These are phyloP conservation scores for Tylopilus balloui DNA, from an alignment of 768 basidiomycete species.

Conservation along the genomic window DNA sequence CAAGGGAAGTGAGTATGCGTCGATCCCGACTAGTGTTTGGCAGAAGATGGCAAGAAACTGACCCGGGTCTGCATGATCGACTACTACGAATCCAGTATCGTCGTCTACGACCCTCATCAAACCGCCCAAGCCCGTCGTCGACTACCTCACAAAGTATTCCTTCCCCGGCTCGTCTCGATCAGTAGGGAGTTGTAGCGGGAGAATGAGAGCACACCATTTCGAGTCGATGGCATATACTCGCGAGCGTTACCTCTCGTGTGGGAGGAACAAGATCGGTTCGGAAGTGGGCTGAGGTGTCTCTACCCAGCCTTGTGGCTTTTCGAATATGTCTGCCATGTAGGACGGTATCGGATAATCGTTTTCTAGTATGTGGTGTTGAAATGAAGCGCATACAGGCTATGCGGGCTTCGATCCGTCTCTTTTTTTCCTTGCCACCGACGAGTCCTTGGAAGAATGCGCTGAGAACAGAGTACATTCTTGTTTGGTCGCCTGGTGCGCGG, in stretches of 20 bases:
- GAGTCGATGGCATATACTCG: constrained; percentile 83
- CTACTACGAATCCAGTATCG: constrained; percentile 52
- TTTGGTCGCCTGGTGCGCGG: constrained; percentile 84
- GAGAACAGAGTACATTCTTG: constrained; percentile 80
- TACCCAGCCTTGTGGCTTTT: constrained; percentile 69
- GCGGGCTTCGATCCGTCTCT: constrained; percentile 49
- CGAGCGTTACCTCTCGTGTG: constrained; percentile 32
- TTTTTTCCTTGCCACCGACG: constrained; percentile 75
- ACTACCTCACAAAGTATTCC: constrained; percentile 86
- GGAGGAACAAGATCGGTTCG: constrained; percentile 29
- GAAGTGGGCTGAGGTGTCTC: constrained; percentile 61
- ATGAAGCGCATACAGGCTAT: constrained; percentile 30
- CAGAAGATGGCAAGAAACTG: constrained; percentile 85
- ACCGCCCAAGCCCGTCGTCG: constrained; percentile 75
- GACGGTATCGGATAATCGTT: constrained; percentile 90
- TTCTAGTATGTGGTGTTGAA: constrained; percentile 41
- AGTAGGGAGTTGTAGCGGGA: not conserved
- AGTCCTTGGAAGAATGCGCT: constrained; percentile 80
- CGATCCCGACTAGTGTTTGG: constrained; percentile 60
- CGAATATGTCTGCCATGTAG: constrained; percentile 70
- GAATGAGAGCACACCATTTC: constrained; percentile 73
- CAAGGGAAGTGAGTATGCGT: not conserved
- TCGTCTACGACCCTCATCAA: constrained; percentile 89
- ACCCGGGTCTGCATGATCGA: constrained; percentile 87
- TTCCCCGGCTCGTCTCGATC: constrained; percentile 43